These are phyloP conservation scores for Agrocybe chaxingu DNA, from an alignment of 768 basidiomycete genomes.

Conservation along the genomic window DNA sequence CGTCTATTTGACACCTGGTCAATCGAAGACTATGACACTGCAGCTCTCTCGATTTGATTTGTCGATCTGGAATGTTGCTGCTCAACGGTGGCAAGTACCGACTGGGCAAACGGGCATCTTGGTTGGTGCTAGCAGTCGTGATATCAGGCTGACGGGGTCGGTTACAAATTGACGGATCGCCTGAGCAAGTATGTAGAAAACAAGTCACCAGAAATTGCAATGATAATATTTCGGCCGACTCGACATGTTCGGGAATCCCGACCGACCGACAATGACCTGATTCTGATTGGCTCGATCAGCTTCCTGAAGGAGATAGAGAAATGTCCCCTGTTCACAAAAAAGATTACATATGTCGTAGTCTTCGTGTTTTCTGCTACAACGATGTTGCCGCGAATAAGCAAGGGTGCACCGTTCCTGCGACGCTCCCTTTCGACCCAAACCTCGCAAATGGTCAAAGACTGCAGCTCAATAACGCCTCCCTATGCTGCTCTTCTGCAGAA, in stretches of 20 bases:
- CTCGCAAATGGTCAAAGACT: constrained; percentile 36
- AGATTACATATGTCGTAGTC: neutral
- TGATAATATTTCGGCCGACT: too few relatives aligned
- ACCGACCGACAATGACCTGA: neutral
- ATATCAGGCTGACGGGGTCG: constrained; percentile 42
- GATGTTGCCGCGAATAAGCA: constrained; percentile 28
- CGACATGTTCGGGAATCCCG: neutral
- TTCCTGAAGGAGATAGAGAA: neutral
- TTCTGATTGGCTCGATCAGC: neutral
- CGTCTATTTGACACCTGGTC: constrained; percentile 39
- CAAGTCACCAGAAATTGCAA: too few relatives aligned
- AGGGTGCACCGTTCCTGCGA: constrained; percentile 18
- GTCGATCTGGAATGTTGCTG: constrained; percentile 50
- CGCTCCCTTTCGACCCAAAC: constrained; percentile 38
- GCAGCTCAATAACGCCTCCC: constrained; percentile 76
- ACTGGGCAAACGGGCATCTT: constrained; percentile 42
- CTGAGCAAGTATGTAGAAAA: neutral
- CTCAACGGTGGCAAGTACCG: constrained; percentile 55
- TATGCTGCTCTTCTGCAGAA: constrained; percentile 71
- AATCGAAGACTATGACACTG: constrained; percentile 44
- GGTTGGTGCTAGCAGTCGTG: constrained; percentile 49
- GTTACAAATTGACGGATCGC: constrained; percentile 26
- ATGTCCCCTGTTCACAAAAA: neutral
- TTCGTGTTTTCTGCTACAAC: neutral
- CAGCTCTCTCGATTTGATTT: constrained; percentile 49